Evolutionary conservation across 2,329 filamentous ascomycete genomes (phyloP).

Genomic region (Xylariaceae sp.): DNA sequence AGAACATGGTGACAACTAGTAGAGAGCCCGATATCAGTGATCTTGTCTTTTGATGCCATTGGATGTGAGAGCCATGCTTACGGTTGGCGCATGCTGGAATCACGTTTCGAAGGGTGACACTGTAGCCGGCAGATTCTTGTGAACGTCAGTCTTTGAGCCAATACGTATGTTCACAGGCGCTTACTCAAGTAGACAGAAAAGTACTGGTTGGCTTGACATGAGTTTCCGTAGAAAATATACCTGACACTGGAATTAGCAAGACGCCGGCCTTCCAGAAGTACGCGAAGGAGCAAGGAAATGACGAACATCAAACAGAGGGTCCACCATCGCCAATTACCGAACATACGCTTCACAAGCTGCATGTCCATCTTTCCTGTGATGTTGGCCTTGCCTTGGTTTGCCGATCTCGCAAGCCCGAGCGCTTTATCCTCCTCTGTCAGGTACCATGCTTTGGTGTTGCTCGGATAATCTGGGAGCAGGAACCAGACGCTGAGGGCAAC

Average conservation of each 20-base stretch:
- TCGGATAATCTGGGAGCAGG: constrained; percentile 50
- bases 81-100: constrained; percentile 7
- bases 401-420: constrained; percentile 18
- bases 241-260: constrained; percentile 1
- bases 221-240: constrained; percentile 19
- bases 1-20: constrained; percentile 4
- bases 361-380: constrained; percentile 18
- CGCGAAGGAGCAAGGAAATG: too few species aligned
- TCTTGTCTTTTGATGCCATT: too few species aligned
- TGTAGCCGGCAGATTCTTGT: constrained; percentile 9
- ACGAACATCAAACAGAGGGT: constrained; percentile 4
- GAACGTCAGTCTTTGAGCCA: background rate
- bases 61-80: too few species aligned
- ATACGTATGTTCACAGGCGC: background rate
- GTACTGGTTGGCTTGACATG: constrained; percentile 22
- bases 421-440: constrained; percentile 32
- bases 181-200: constrained; percentile 15
- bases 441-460: constrained; percentile 45
- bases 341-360: constrained; percentile 19
- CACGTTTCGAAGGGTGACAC: constrained; percentile 12
- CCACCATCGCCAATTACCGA: constrained; percentile 26
- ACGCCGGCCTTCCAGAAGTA: background rate
- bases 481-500: constrained; percentile 51
- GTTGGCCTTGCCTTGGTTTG: constrained; percentile 19
- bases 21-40: background rate